Evolutionary conservation across 1,284 basidiomycete genomes (phyloP), one percentile per base, ranked within the genome.

Genomic region (Rhodotorula sp.): DNA sequence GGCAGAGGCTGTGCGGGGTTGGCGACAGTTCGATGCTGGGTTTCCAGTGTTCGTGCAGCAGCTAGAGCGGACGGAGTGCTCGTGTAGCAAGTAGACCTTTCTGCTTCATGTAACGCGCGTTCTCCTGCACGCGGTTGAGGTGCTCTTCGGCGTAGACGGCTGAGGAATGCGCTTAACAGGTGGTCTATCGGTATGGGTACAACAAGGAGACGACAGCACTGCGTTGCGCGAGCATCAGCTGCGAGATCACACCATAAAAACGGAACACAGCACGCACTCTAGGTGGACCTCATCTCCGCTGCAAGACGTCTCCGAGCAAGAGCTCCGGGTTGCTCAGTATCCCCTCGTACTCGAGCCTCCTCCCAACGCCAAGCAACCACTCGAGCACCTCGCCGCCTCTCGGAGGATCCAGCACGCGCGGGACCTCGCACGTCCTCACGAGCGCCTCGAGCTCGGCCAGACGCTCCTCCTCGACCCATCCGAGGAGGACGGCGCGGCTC

Each of bases 11-110:
- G 73, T 96, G 92, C 80, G 88, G 89, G 17, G 82, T 92, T 54
- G 93, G 93, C 4, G 87, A 88, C 45, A 87, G 84, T 79, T 85
- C 82, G 73, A 85, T 93, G 86, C 82, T 95, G 41, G 94, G 93
- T 0, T 95, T 94, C 84, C 93, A 96, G 80, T 97, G 93, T 81
- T 92, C 90, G 75, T 97, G 93, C 79, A 58, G 56, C 13, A 44
- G 34, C 19, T 67, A 61, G 48, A 67, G 27, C 4, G 23, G 56
- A 23, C 23, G n/a, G 5, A 9, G 3, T 7, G 27, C 1, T 12
- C 53, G 13, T 23, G 44, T 55, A 46, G 25, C 41, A 19, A 48
- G 8, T 60, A 46, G 27, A 34, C 34, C 34, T 5, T 34, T 34
- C 34, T 34, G 34, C 34, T 34, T 34, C 34, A 5, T 34, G 34